phyloP scores from a whole-genome alignment of 2,329 filamentous ascomycete species.

The Lachnellula suecica region DNA sequence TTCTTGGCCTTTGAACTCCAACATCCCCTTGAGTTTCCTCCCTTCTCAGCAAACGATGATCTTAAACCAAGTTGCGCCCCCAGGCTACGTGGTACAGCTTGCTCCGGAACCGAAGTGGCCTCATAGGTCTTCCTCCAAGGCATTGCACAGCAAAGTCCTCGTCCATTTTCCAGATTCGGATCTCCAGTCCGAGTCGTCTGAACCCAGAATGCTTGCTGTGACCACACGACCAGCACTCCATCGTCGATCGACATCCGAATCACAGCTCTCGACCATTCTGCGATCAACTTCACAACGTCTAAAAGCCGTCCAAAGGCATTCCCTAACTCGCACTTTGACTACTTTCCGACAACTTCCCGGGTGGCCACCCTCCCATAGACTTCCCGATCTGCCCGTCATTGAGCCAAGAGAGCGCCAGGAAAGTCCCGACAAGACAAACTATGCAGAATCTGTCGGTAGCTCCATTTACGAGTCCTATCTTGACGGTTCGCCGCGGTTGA shows the following conservation, averaged over 20 bases:
- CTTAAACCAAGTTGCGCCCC: conserved; percentile 24
- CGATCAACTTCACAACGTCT: conserved; percentile 27
- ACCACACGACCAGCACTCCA: not conserved
- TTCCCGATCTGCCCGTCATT: conserved; percentile 20
- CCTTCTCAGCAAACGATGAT: conserved; percentile 19
- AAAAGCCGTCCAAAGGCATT: conserved; percentile 17
- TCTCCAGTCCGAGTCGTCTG: not conserved
- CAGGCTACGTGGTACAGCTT: conserved; percentile 25
- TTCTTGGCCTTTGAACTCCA: conserved; percentile 29
- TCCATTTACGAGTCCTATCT: conserved; percentile 18
- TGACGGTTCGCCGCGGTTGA: conserved; percentile 18
- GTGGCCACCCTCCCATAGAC: conserved; percentile 20
- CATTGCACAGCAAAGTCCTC: conserved; percentile 1
- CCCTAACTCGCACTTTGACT: conserved; percentile 23
- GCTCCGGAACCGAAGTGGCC: conserved; percentile 16
- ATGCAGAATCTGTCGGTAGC: conserved; percentile 15
- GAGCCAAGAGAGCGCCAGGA: conserved; percentile 21
- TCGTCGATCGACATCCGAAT: conserved; percentile 22
- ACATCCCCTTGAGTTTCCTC: conserved; percentile 14
- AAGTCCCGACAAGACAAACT: conserved; percentile 11
- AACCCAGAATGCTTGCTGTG: not conserved
- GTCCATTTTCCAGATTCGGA: conserved; percentile 1
- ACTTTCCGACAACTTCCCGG: conserved; percentile 20
- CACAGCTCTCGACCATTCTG: conserved; percentile 25
- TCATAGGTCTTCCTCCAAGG: conserved; percentile 8